Conservation (phyloP, 306 rosid genomes). For the Vigna reflexopilosa region DNA sequence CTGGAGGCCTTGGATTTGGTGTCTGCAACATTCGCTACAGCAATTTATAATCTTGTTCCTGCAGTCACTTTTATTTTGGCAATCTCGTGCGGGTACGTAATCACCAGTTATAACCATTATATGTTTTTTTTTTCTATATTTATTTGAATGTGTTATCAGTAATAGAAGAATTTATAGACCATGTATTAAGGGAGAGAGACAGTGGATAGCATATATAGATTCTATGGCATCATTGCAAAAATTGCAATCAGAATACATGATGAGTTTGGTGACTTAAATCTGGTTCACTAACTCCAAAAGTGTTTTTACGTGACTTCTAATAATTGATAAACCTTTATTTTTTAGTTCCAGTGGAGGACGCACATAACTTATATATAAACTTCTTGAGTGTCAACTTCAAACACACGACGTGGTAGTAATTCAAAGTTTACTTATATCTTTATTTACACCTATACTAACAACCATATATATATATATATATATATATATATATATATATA, state of each 20-base stretch:
- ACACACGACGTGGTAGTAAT: background rate
- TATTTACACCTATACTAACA: background rate
- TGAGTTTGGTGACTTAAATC: background rate
- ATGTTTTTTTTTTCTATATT: background rate
- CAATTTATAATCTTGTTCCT: constrained; percentile 61
- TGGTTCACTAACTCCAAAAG: background rate
- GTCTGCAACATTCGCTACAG: constrained; percentile 65
- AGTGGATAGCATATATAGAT: background rate
- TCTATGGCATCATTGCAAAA: background rate
- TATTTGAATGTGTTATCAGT: background rate
- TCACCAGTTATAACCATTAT: background rate
- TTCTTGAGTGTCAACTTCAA: background rate
- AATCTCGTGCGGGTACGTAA: constrained; percentile 51
- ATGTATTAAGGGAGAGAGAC: background rate
- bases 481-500: background rate
- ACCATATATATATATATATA: background rate
- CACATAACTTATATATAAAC: background rate
- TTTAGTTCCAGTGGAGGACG: background rate
- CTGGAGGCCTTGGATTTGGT: constrained; percentile 54
- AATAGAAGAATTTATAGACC: background rate
- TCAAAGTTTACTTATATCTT: background rate
- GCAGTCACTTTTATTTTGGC: constrained; percentile 66
- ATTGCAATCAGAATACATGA: background rate
- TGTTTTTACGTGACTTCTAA: background rate
- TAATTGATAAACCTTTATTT: background rate